Conservation (phyloP, 371 early-diverging fungal genomes). For the Mucor piriformis region DNA sequence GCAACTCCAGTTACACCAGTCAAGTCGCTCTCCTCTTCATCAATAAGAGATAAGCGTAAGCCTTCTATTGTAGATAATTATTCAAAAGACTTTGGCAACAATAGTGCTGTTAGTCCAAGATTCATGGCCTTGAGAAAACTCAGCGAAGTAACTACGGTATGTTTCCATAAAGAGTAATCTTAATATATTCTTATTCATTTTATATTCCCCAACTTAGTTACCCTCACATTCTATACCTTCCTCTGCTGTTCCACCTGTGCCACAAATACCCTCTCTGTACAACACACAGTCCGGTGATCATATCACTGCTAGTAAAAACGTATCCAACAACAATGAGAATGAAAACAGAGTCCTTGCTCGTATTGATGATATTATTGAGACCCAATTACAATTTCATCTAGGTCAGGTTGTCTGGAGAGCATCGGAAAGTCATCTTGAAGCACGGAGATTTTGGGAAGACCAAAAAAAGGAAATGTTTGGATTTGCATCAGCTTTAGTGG, state of each 20-base stretch:
- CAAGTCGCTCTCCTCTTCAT: background rate
- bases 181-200: too few relatives aligned
- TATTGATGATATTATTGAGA: conserved; percentile 33
- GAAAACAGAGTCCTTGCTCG: conserved; percentile 5
- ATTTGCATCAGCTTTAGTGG: conserved; percentile 24
- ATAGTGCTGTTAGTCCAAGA: conserved; percentile 49
- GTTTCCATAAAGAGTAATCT: conserved; percentile 1
- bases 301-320: background rate
- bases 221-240: conserved; percentile 20
- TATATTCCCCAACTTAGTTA: conserved; percentile 5
- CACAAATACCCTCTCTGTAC: conserved; percentile 17
- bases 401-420: conserved; percentile 38
- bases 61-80: conserved; percentile 12
- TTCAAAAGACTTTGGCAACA: conserved; percentile 13
- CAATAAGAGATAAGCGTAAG: conserved; percentile 2
- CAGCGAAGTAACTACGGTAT: conserved; percentile 38
- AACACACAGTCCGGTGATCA: background rate
- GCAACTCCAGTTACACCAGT: conserved; percentile 5
- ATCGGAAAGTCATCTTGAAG: conserved; percentile 38
- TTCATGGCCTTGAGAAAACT: conserved; percentile 50
- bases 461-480: conserved; percentile 43
- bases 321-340: background rate
- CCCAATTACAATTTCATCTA: conserved; percentile 33
- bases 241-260: conserved; percentile 21
- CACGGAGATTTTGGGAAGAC: conserved; percentile 40